Conservation (phyloP, 2,329 filamentous ascomycete genomes). For the Scytalidium lignicola region DNA sequence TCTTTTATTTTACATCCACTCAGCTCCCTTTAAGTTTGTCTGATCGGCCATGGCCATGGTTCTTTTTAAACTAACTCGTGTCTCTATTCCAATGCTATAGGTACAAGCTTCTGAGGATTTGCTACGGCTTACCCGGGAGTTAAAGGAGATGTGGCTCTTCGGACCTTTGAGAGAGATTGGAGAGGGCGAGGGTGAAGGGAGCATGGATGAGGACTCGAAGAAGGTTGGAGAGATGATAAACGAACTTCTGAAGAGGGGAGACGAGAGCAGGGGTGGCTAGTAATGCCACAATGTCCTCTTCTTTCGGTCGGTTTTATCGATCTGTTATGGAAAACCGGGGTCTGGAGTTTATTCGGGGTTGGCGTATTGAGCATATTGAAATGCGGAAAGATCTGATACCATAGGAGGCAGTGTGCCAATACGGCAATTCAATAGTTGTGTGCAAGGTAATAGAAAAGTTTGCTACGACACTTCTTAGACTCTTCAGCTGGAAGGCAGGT, state of each 20-base stretch:
- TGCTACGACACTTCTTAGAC: too few species aligned
- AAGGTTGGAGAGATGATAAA: constrained; percentile 23
- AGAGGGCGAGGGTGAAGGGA: constrained; percentile 34
- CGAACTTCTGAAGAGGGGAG: constrained; percentile 15
- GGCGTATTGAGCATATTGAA: too few species aligned
- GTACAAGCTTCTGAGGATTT: constrained; percentile 35
- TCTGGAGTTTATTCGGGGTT: too few species aligned
- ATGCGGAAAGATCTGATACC: too few species aligned
- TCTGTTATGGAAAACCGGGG: too few species aligned
- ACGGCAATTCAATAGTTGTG: too few species aligned
- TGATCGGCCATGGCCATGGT: background rate
- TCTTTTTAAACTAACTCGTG: constrained; percentile 3
- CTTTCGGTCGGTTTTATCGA: too few species aligned
- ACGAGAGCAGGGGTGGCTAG: constrained; percentile 13
- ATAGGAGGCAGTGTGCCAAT: background rate
- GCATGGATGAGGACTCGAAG: constrained; percentile 34
- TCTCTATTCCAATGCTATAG: constrained; percentile 10
- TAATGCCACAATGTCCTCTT: too few species aligned
- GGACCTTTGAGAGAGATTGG: constrained; percentile 40
- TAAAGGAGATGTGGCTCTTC: constrained; percentile 46
- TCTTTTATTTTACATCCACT: background rate
- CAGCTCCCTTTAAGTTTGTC: too few species aligned
- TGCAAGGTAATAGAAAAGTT: too few species aligned
- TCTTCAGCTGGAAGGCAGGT: too few species aligned
- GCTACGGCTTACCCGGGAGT: constrained; percentile 39